These are phyloP conservation scores for Mycena vulgaris DNA, from an alignment of 768 basidiomycete genomes.

Conservation along the genomic window DNA sequence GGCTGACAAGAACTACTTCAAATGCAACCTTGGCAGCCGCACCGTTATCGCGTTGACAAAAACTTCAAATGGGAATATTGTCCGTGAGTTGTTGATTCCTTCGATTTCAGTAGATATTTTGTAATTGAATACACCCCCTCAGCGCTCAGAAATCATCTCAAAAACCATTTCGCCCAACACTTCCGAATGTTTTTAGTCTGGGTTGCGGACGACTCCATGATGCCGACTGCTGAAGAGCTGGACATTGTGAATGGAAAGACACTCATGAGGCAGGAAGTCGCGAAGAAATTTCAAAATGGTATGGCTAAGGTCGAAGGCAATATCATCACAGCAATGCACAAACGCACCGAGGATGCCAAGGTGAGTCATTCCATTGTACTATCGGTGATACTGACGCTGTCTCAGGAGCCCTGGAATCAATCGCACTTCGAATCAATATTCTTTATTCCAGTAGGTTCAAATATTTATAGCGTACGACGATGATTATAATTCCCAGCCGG, in stretches of 20 bases:
- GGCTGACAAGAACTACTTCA: slow-evolving; percentile 10
- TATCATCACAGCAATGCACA: not conserved
- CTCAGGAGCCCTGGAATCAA: slow-evolving; percentile 32
- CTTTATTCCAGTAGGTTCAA: too few species aligned
- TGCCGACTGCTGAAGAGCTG: not conserved
- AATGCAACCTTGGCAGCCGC: slow-evolving; percentile 2
- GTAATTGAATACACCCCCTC: not conserved
- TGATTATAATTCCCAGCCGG: too few species aligned
- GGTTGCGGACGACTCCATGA: not conserved
- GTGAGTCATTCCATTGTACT: not conserved
- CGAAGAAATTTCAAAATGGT: not conserved
- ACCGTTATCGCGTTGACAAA: not conserved
- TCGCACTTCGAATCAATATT: slow-evolving; percentile 30
- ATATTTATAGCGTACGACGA: too few species aligned
- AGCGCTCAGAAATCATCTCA: slow-evolving; percentile 6
- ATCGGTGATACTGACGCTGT: not conserved
- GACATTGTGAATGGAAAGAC: not conserved
- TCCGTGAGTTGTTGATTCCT: slow-evolving; percentile 4
- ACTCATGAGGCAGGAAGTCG: not conserved
- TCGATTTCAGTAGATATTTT: not conserved
- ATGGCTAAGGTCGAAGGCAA: not conserved
- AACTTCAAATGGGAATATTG: not conserved
- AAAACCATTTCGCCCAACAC: not conserved
- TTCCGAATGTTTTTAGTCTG: slow-evolving; percentile 8
- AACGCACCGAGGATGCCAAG: not conserved